These are phyloP conservation scores for Trypanosoma theileri DNA, from an alignment of 208 protist species.

Conservation along the genomic window DNA sequence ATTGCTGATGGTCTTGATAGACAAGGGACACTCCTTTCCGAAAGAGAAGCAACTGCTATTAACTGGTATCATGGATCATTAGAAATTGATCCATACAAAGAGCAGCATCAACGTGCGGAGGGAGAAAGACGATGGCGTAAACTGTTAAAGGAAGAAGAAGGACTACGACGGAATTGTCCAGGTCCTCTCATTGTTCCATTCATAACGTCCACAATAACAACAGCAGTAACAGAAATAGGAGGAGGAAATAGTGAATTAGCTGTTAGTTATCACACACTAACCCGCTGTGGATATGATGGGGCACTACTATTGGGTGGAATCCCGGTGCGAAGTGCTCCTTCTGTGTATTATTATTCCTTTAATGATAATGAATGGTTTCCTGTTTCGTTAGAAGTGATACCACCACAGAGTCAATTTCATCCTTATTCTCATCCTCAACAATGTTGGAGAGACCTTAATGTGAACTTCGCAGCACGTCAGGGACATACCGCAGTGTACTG, in stretches of 20 bases:
- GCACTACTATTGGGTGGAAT: slow-evolving; percentile 48
- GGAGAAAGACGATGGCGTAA: slow-evolving; percentile 37
- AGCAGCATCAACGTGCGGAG: slow-evolving; percentile 32
- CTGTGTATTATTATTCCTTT: slow-evolving; percentile 33
- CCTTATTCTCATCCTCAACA: background rate
- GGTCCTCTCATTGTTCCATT: slow-evolving; percentile 41
- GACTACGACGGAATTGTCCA: slow-evolving; percentile 19
- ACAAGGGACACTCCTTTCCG: background rate
- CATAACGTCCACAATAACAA: slow-evolving; percentile 39
- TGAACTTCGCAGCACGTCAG: slow-evolving; percentile 31
- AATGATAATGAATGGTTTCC: slow-evolving; percentile 32
- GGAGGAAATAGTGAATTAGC: slow-evolving; percentile 26
- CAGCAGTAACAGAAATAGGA: background rate
- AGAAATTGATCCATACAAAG: slow-evolving; percentile 26
- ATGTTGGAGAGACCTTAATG: background rate
- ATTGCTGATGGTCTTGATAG: slow-evolving; percentile 8
- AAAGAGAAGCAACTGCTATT: slow-evolving; percentile 29
- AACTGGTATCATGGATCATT: slow-evolving; percentile 67
- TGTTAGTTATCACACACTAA: slow-evolving; percentile 59
- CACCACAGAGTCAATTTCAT: background rate
- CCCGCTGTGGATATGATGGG: slow-evolving; percentile 45
- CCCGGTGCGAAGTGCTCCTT: slow-evolving; percentile 4
- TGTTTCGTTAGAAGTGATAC: slow-evolving; percentile 26
- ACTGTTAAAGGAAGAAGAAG: slow-evolving; percentile 37
- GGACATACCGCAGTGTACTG: slow-evolving; percentile 63